phyloP scores from a whole-genome alignment of 805 yeast species.

The Jamesozyma spencerorum region DNA sequence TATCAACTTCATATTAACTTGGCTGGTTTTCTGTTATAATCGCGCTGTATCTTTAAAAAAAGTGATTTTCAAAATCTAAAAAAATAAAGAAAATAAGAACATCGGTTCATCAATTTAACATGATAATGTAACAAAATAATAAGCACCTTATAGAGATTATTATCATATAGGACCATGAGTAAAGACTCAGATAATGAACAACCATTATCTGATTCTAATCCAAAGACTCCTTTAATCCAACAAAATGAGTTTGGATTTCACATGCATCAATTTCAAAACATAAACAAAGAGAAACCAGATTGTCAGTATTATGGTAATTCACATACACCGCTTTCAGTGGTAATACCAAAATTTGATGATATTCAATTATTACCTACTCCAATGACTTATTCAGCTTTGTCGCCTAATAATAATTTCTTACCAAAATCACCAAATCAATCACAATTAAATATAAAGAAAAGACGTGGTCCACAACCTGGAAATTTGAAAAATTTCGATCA shows the following conservation, averaged over 20 bases:
- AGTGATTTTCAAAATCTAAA: too few relatives aligned
- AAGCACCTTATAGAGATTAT: too few relatives aligned
- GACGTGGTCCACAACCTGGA: slow-evolving; percentile 4
- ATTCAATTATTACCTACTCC: slow-evolving; percentile 27
- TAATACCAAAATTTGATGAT: slow-evolving; percentile 18
- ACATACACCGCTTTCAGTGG: slow-evolving; percentile 16
- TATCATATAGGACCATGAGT: too few relatives aligned
- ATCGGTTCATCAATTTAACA: too few relatives aligned
- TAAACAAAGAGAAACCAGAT: neutral
- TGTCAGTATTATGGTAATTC: neutral
- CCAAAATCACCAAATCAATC: slow-evolving; percentile 4
- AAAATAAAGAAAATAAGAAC: too few relatives aligned
- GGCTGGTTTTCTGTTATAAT: too few relatives aligned
- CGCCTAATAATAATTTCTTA: slow-evolving; percentile 10
- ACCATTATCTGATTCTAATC: neutral
- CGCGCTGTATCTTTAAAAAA: too few relatives aligned
- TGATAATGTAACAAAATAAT: too few relatives aligned
- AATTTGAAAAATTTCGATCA: slow-evolving; percentile 5
- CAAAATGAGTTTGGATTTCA: neutral
- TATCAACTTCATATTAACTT: too few relatives aligned
- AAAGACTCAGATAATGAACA: too few relatives aligned
- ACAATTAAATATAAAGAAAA: slow-evolving; percentile 12
- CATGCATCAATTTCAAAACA: neutral
- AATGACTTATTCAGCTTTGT: slow-evolving; percentile 21
- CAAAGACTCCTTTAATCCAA: neutral